These are phyloP conservation scores for Pleurotus cornucopiae DNA, from an alignment of 768 basidiomycete genomes.

Conservation along the genomic window DNA sequence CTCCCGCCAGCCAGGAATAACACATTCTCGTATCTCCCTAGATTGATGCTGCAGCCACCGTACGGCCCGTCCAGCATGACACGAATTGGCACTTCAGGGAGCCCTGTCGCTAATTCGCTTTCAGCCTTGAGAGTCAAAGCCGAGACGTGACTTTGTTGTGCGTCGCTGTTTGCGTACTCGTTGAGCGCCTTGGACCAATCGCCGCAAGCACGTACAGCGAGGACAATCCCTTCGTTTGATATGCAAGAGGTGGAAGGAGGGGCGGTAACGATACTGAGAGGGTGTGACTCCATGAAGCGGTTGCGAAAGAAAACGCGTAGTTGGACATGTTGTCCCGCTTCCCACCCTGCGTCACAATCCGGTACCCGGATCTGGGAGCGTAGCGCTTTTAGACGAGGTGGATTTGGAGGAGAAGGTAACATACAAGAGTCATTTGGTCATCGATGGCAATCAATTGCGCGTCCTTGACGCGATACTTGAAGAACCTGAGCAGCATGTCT, in stretches of 20 bases:
- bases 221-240: constrained; percentile 42
- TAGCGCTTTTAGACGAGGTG: constrained; percentile 21
- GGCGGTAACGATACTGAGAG: constrained; percentile 72
- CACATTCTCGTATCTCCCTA: constrained; percentile 66
- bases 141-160: constrained; percentile 18
- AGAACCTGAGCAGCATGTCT: constrained; percentile 67
- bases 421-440: constrained; percentile 67
- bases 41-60: constrained; percentile 71
- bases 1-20: constrained; percentile 81
- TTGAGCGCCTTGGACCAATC: constrained; percentile 76
- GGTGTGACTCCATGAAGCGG: constrained; percentile 76
- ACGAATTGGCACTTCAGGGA: constrained; percentile 38
- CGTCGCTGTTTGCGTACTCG: constrained; percentile 31
- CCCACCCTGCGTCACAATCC: constrained; percentile 61
- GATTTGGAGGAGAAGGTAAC: constrained; percentile 31
- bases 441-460: constrained; percentile 63
- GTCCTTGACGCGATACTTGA: constrained; percentile 72
- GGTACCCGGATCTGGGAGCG: constrained; percentile 51
- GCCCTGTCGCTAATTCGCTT: not conserved
- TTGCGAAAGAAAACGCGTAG: constrained; percentile 57
- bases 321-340: constrained; percentile 75
- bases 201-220: constrained; percentile 62
- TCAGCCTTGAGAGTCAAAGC: constrained; percentile 9
- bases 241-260: constrained; percentile 45
- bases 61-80: constrained; percentile 89